phyloP scores from a whole-genome alignment of 495 filamentous ascomycete genomes.

The Hyaloscypha hepaticicola region DNA sequence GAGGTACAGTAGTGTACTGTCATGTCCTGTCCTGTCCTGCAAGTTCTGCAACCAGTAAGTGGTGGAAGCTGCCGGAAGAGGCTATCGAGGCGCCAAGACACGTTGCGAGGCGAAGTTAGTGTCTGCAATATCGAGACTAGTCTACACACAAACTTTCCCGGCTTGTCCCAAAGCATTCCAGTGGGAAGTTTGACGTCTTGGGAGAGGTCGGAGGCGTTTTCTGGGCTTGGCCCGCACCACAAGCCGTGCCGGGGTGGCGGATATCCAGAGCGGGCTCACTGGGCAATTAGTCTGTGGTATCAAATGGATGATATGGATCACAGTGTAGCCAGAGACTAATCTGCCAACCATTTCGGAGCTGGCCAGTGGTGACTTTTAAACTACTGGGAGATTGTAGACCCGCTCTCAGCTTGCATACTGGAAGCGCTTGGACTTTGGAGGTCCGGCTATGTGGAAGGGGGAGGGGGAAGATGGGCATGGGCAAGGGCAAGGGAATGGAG shows the following conservation, averaged over 20 bases:
- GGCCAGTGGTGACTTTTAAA: neutral
- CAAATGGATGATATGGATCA: neutral
- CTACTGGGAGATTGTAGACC: neutral
- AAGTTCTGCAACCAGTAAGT: no score
- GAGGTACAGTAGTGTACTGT: neutral
- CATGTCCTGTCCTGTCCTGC: no score
- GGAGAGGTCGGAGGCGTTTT: neutral
- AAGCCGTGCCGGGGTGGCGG: neutral
- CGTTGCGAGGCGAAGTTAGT: neutral
- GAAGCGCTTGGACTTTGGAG: neutral
- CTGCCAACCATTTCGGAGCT: neutral
- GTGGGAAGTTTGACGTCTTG: neutral
- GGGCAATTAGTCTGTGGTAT: neutral
- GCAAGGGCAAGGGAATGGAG: neutral
- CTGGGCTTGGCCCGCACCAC: neutral
- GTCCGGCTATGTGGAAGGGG: neutral
- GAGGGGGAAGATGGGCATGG: neutral
- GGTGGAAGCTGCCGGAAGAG: neutral
- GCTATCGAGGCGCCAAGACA: conserved; percentile 3
- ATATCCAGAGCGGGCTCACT: neutral
- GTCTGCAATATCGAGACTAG: neutral
- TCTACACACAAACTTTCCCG: neutral
- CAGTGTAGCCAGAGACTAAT: neutral
- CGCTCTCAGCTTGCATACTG: neutral
- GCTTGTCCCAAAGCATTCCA: neutral